phyloP scores from a whole-genome alignment of 2,329 filamentous ascomycete species.

The Septoria linicola region DNA sequence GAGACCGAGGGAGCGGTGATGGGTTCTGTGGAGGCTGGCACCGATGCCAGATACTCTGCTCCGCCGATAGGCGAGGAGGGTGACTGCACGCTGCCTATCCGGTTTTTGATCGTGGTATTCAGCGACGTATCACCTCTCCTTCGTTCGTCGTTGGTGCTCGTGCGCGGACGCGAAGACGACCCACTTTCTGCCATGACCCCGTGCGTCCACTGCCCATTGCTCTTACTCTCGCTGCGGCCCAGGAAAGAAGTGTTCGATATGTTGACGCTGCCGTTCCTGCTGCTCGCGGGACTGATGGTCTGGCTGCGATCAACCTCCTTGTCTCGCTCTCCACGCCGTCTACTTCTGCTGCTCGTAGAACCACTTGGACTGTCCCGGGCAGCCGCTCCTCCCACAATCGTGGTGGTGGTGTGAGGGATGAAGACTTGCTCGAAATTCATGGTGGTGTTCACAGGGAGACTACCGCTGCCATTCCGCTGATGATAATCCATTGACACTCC shows the following conservation, averaged over 20 bases:
- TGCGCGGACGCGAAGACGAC: slow-evolving; percentile 44
- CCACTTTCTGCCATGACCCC: slow-evolving; percentile 25
- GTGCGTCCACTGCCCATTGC: slow-evolving; percentile 29
- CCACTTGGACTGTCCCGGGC: slow-evolving; percentile 20
- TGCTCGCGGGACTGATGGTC: slow-evolving; percentile 28
- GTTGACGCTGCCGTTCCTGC: slow-evolving; percentile 29
- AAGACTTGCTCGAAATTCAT: slow-evolving; percentile 34
- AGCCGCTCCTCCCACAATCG: slow-evolving; percentile 28
- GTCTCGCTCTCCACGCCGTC: slow-evolving; percentile 17
- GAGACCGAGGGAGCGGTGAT: slow-evolving; percentile 34
- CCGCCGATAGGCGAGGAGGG: slow-evolving; percentile 50
- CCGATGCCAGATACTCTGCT: slow-evolving; percentile 37
- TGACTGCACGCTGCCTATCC: slow-evolving; percentile 70
- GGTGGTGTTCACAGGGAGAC: slow-evolving; percentile 29
- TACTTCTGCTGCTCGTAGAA: slow-evolving; percentile 23
- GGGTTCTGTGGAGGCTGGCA: slow-evolving; percentile 31
- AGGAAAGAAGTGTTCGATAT: slow-evolving; percentile 23
- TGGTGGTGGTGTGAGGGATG: slow-evolving; percentile 33
- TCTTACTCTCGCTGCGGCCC: slow-evolving; percentile 28
- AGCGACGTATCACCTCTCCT: slow-evolving; percentile 44
- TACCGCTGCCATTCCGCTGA: slow-evolving; percentile 14
- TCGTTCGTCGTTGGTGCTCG: slow-evolving; percentile 52
- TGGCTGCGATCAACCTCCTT: slow-evolving; percentile 13
- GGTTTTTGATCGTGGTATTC: slow-evolving; percentile 55
- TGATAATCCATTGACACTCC: slow-evolving; percentile 10